Conservation (phyloP, 768 basidiomycete genomes). For the Coprinopsis marcescibilis region DNA sequence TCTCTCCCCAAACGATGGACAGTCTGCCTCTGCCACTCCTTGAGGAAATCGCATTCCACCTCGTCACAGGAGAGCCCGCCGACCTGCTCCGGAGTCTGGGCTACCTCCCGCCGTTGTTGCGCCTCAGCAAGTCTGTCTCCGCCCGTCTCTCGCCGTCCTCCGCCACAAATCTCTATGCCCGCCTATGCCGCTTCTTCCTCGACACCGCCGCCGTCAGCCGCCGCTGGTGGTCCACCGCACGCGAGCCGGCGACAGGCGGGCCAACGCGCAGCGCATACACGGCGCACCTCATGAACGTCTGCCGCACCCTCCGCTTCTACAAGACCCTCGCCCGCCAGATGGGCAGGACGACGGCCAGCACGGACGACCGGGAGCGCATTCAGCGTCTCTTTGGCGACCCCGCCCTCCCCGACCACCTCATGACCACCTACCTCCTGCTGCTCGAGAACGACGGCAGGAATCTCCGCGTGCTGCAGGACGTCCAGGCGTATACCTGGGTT, state of each 20-base stretch:
- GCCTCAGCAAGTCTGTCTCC: not conserved
- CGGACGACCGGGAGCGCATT: too few relatives aligned
- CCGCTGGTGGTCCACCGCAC: not conserved
- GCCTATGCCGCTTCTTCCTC: constrained; percentile 5
- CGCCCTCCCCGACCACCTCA: constrained; percentile 25
- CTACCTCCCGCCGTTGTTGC: constrained; percentile 1
- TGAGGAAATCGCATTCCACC: constrained; percentile 7
- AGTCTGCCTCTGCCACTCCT: not conserved
- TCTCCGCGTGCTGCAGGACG: constrained; percentile 46
- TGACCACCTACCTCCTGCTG: constrained; percentile 48
- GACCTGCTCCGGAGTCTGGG: not conserved
- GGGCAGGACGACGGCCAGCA: too few relatives aligned
- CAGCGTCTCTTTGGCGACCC: too few relatives aligned
- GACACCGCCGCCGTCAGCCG: constrained; percentile 6
- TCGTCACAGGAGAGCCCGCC: not conserved
- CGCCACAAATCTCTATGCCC: constrained; percentile 5
- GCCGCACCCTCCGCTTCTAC: not conserved
- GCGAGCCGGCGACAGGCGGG: not conserved
- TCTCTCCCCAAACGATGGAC: too few relatives aligned
- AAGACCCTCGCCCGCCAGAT: not conserved
- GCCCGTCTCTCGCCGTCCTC: not conserved
- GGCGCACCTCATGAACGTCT: constrained; percentile 1
- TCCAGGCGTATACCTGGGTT: constrained; percentile 42
- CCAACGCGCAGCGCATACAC: not conserved
- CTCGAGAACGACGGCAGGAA: constrained; percentile 68